These are phyloP conservation scores for Lanmaoa rubissima DNA, from an alignment of 768 basidiomycete species.

Conservation along the genomic window DNA sequence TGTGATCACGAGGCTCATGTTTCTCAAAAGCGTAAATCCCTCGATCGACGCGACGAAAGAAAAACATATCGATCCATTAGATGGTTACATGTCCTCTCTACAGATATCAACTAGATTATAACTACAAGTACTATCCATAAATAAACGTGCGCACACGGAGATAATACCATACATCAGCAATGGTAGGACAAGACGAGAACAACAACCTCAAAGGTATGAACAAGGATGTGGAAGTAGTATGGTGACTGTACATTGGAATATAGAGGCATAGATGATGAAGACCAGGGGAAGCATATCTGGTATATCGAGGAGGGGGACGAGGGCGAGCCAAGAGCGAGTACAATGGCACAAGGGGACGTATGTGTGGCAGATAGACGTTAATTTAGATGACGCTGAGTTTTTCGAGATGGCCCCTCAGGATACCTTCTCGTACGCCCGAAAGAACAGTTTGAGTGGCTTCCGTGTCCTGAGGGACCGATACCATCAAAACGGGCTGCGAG, in stretches of 20 bases:
- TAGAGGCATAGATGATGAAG: neutral
- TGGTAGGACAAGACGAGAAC: too few relatives aligned
- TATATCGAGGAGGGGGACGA: neutral
- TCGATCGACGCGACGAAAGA: neutral
- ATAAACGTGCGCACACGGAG: neutral
- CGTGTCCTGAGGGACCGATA: conserved; percentile 32
- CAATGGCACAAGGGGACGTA: neutral
- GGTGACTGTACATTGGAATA: neutral
- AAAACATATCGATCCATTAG: neutral
- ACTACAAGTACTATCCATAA: neutral
- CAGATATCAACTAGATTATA: neutral
- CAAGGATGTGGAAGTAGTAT: neutral
- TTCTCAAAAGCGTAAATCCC: too few relatives aligned
- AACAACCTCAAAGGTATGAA: neutral
- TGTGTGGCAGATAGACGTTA: neutral
- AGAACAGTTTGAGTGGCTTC: conserved; percentile 38
- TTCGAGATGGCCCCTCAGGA: conserved; percentile 33
- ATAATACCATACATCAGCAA: too few relatives aligned
- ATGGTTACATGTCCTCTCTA: neutral
- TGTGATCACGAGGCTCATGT: too few relatives aligned
- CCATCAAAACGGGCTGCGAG: neutral
- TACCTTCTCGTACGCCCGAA: conserved; percentile 43
- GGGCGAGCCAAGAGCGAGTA: neutral
- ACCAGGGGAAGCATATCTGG: neutral
- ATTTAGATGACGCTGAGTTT: conserved; percentile 29